Percentiles rank a stretch among this genome's conserved stretches.
Evolutionary conservation across 495 filamentous ascomycete species (phyloP).

Genomic region (Neurospora africana): DNA sequence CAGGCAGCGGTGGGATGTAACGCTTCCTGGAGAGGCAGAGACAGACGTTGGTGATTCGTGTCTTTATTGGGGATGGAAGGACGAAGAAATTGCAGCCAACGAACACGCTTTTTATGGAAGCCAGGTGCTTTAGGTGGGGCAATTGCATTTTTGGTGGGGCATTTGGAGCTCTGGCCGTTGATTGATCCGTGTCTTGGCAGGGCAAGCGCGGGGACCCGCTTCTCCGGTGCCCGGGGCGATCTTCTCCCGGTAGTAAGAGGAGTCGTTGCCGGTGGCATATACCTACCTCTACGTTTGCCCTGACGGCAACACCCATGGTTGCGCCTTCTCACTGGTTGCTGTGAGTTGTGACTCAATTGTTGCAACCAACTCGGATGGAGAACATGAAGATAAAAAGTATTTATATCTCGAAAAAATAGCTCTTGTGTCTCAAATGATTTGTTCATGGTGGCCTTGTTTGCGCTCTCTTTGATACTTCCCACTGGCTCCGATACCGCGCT

Average conservation of each 20-base stretch:
- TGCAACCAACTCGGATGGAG: not conserved
- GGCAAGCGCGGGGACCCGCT: not conserved
- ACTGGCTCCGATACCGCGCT: not conserved
- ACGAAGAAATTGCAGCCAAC: conserved; percentile 12
- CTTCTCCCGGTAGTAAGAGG: not conserved
- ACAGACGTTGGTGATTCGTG: conserved; percentile 22
- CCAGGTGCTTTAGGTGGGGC: not conserved
- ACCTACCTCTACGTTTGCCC: not conserved
- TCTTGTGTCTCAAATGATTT: not conserved
- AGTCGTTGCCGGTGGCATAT: not conserved
- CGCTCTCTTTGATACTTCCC: not conserved
- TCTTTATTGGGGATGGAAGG: conserved; percentile 20
- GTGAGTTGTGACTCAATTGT: not conserved
- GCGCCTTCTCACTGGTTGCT: not conserved
- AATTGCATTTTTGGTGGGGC: not conserved
- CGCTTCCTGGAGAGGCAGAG: conserved; percentile 6
- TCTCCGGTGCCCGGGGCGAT: not conserved
- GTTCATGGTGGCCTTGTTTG: not conserved
- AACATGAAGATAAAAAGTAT: not conserved
- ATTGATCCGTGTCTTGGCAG: not conserved
- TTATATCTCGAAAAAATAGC: not conserved
- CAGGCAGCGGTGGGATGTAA: conserved; percentile 4
- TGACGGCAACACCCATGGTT: not conserved
- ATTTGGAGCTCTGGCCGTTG: not conserved
- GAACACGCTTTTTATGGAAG: not conserved